phyloP scores from a whole-genome alignment of 768 basidiomycete species.

The Pulveroboletus frians region DNA sequence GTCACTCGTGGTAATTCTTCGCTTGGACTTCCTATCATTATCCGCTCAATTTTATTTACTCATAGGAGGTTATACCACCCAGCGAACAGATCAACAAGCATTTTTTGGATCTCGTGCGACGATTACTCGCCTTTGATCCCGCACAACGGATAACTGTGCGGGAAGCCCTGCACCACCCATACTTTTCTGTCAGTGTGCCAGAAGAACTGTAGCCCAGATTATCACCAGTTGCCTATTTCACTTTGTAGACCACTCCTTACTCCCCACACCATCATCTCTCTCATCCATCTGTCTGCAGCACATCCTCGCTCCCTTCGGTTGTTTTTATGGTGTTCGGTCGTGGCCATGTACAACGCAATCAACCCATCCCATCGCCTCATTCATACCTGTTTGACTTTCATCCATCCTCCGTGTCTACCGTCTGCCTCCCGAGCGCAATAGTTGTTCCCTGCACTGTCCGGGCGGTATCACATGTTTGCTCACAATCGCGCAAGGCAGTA shows the following conservation, averaged over 20 bases:
- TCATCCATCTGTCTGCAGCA: conserved; percentile 23
- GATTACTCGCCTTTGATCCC: conserved; percentile 87
- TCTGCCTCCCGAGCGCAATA: conserved; percentile 28
- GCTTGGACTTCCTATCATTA: background rate
- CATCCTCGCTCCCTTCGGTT: conserved; percentile 24
- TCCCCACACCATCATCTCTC: conserved; percentile 17
- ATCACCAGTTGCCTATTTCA: conserved; percentile 32
- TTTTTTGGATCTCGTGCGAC: conserved; percentile 84
- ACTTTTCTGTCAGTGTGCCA: conserved; percentile 66
- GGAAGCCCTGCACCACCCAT: conserved; percentile 84
- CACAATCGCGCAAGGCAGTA: conserved; percentile 13
- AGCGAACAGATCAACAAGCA: conserved; percentile 67
- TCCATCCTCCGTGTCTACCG: conserved; percentile 16
- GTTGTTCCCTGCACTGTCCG: conserved; percentile 22
- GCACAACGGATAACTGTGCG: conserved; percentile 81
- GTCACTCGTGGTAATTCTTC: conserved; percentile 58
- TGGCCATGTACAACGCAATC: conserved; percentile 36
- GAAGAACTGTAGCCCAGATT: conserved; percentile 54
- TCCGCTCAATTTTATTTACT: conserved; percentile 6
- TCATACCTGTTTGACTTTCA: conserved; percentile 27
- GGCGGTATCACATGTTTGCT: conserved; percentile 30
- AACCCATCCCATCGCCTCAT: conserved; percentile 26
- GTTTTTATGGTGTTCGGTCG: conserved; percentile 34
- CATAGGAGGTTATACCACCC: conserved; percentile 79
- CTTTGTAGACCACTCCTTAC: conserved; percentile 30